Percentiles rank a stretch among this genome's conserved stretches.
Conservation (phyloP, 2,329 filamentous ascomycete species). For the Hymenoscyphus linearis region DNA sequence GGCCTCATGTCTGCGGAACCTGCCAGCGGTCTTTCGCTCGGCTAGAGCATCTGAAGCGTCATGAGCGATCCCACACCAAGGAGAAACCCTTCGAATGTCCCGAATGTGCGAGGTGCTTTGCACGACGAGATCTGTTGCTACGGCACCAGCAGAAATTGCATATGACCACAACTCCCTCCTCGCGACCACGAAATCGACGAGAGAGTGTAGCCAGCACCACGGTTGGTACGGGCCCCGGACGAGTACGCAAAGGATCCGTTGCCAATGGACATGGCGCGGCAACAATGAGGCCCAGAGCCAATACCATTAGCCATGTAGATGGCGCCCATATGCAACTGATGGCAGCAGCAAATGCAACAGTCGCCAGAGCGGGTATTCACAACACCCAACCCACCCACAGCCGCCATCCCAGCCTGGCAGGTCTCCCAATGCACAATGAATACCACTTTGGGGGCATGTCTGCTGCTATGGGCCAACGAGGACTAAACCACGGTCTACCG, state of each 20-base stretch:
- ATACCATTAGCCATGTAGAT: conserved; percentile 94
- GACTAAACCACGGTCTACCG: conserved; percentile 62
- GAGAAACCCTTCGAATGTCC: conserved; percentile 97
- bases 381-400: conserved; percentile 53
- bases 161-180: conserved; percentile 82
- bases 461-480: conserved; percentile 59
- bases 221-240: conserved; percentile 53
- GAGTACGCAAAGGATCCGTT: conserved; percentile 89
- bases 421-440: conserved; percentile 56
- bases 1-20: conserved; percentile 88
- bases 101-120: conserved; percentile 91
- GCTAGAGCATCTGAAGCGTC: conserved; percentile 92
- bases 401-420: conserved; percentile 70
- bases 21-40: conserved; percentile 91
- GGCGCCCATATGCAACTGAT: conserved; percentile 68
- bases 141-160: conserved; percentile 98
- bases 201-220: conserved; percentile 78
- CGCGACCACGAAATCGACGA: conserved; percentile 78
- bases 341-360: conserved; percentile 48
- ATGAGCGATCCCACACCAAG: conserved; percentile 96
- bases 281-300: conserved; percentile 80
- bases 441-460: conserved; percentile 72
- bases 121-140: conserved; percentile 82
- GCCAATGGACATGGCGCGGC: conserved; percentile 51
- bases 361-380: conserved; percentile 44